phyloP scores from a whole-genome alignment of 495 filamentous ascomycete species.

The Neurospora discreta region DNA sequence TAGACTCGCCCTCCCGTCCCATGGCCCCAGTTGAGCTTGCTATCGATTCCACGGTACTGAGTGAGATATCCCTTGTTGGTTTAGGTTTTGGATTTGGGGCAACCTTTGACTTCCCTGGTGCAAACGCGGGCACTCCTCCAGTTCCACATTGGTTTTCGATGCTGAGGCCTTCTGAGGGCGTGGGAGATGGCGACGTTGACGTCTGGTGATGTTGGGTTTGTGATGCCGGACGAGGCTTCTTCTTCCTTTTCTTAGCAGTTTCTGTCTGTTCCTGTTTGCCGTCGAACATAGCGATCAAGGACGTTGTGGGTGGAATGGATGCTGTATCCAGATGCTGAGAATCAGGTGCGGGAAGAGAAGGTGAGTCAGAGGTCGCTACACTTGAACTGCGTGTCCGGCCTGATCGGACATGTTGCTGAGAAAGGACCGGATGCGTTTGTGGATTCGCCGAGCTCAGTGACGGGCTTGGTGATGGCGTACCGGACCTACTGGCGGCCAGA shows the following conservation, averaged over 20 bases:
- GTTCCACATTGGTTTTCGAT: background rate
- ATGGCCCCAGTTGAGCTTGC: background rate
- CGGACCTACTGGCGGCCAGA: constrained; percentile 42
- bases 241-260: constrained; percentile 29
- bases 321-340: constrained; percentile 36
- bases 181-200: constrained; percentile 1
- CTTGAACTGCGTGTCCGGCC: constrained; percentile 15
- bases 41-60: background rate
- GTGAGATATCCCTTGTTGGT: constrained; percentile 2
- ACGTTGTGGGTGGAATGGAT: constrained; percentile 43
- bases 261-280: constrained; percentile 17
- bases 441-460: constrained; percentile 9
- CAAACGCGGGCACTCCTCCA: background rate
- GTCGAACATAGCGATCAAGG: constrained; percentile 54
- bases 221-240: background rate
- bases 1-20: background rate
- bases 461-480: constrained; percentile 16
- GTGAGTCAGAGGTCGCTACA: constrained; percentile 7
- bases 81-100: constrained; percentile 11
- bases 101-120: background rate
- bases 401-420: constrained; percentile 6
- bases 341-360: constrained; percentile 11
- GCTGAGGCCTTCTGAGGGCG: background rate
- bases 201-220: background rate
- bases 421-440: constrained; percentile 10